Conservation (phyloP, 129 eudicot genomes). For the Flaveria trinervia region DNA sequence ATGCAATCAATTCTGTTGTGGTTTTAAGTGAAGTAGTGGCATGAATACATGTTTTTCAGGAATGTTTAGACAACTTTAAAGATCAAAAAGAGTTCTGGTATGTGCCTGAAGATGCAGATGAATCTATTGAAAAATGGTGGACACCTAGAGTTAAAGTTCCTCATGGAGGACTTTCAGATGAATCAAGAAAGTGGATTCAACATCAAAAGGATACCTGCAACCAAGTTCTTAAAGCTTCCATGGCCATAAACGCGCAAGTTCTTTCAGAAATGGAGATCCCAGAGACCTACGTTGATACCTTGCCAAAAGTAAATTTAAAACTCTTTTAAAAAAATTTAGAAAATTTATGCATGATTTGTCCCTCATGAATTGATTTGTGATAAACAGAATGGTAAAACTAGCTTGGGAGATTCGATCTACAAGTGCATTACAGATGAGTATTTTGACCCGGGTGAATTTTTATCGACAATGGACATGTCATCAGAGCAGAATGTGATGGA, state of each 20-base stretch:
- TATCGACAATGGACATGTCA: conserved; percentile 61
- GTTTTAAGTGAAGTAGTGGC: conserved; percentile 4
- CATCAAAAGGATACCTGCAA: conserved; percentile 73
- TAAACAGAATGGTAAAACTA: conserved; percentile 75
- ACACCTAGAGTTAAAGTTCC: conserved; percentile 67
- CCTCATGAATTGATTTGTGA: not conserved
- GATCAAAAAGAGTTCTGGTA: conserved; percentile 61
- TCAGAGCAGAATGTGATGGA: conserved; percentile 71
- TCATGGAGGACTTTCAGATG: conserved; percentile 67
- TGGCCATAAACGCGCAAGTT: conserved; percentile 83
- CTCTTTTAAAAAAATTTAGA: not conserved
- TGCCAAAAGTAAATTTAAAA: conserved; percentile 46
- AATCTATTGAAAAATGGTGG: conserved; percentile 81
- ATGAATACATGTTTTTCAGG: conserved; percentile 47
- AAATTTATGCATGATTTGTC: not conserved
- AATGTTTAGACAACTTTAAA: conserved; percentile 61
- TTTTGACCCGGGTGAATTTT: conserved; percentile 65
- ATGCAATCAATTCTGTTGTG: not conserved
- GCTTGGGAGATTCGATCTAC: conserved; percentile 75
- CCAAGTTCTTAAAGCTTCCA: conserved; percentile 86
- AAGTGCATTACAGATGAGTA: conserved; percentile 73
- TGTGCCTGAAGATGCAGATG: conserved; percentile 65
- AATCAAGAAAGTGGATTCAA: conserved; percentile 58
- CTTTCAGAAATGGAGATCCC: conserved; percentile 87
- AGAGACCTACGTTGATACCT: conserved; percentile 64